Conservation (phyloP, 176 grass and related monocot genomes). For the Metroxylon sagu region DNA sequence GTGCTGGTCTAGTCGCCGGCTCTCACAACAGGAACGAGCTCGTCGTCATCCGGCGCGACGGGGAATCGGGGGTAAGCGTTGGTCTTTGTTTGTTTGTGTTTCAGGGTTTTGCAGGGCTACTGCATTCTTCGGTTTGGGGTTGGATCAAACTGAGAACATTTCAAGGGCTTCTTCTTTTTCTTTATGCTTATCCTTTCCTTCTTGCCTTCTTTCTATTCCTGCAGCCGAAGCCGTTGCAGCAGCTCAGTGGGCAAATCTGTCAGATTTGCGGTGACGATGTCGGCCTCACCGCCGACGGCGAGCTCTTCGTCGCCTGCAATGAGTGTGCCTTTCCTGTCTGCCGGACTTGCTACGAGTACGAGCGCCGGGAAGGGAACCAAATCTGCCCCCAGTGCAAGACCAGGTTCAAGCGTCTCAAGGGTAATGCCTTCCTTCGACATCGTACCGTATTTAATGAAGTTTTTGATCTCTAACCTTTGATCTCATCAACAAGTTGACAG, state of each 20-base stretch:
- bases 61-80: conserved; percentile 67
- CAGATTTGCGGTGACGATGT: conserved; percentile 84
- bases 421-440: conserved; percentile 18
- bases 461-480: neutral
- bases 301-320: conserved; percentile 86
- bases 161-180: neutral
- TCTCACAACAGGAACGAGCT: conserved; percentile 94
- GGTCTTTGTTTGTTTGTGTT: neutral
- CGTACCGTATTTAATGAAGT: neutral
- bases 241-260: conserved; percentile 43
- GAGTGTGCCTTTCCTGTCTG: conserved; percentile 89
- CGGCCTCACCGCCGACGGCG: conserved; percentile 71
- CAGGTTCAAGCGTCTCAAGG: conserved; percentile 98
- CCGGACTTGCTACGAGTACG: conserved; percentile 96
- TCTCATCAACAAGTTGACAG: neutral
- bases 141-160: too few species aligned
- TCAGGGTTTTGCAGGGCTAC: neutral
- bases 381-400: conserved; percentile 99
- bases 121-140: neutral
- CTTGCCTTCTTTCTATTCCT: conserved; percentile 2
- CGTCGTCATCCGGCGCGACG: conserved; percentile 83
- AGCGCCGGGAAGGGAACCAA: conserved; percentile 88
- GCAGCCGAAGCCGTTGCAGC: conserved; percentile 53
- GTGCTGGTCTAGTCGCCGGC: conserved; percentile 73
- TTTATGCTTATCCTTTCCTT: conserved; percentile 4